Evolutionary conservation across 352 stramenopile genomes (phyloP), one percentile per base, ranked within the genome.

Genomic region (Pythium aquatile): DNA sequence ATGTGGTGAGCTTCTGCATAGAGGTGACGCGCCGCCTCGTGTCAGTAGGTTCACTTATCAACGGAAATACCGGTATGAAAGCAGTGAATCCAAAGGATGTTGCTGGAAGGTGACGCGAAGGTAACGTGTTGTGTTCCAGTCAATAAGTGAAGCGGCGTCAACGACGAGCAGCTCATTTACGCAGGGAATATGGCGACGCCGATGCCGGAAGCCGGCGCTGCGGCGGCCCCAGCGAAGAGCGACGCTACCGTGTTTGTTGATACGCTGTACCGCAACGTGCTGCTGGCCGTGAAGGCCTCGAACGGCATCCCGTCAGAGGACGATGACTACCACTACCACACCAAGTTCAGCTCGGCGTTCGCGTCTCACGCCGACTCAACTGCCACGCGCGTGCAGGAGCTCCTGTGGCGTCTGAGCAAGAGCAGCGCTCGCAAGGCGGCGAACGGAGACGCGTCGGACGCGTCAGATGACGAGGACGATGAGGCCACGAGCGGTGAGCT

Each of bases 271-370:
- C 83, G 81, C 62, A 90, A 88, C 56, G 83, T 92, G 61, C 60
- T 92, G 58, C 75, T 88, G 28, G 75, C 76, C 7, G 87, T 95
- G 20, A 95, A 95, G 72, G 87, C 84, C 8, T 91, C 87, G 44
- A 95, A 95, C 68, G 81, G 56, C 0, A 73, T 95, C 24, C 77
- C 80, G 24, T 90, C 70, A 8, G 85, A 93, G 56, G 83, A 95
- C 58, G 87, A 95, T 60, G 87, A 89, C 32, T 95, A 88, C 62
- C 79, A 95, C 67, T 95, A 82, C 70, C 83, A 95, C 68, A 68
- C 66, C 64, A 82, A 91, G 64, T 93, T 93, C 68, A 92, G 78
- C 67, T 52, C 70, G 44, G 76, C 74, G 11, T 92, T 92, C 51
- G 62, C 74, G 6, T 30, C 73, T 10, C 68, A 77, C 20, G 72